phyloP scores from a whole-genome alignment of 2,329 filamentous ascomycete genomes.

The Fusarium clavum region DNA sequence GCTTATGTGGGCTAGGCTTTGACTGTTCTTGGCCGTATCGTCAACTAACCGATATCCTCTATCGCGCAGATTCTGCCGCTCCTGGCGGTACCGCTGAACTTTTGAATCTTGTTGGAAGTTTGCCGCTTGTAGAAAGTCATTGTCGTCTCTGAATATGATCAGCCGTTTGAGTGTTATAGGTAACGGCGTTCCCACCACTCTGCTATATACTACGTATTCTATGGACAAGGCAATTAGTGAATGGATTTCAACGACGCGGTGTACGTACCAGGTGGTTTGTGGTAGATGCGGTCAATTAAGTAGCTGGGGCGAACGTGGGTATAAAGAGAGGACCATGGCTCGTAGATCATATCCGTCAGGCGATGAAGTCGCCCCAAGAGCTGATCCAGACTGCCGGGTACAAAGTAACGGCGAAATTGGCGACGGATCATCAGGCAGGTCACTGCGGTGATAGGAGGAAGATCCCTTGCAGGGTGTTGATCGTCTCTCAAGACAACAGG shows the following conservation, averaged over 20 bases:
- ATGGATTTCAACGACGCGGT: neutral
- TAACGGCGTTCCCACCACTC: neutral
- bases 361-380: neutral
- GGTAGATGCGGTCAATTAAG: neutral
- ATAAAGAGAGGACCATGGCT: neutral
- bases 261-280: neutral
- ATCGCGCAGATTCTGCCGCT: too few species aligned
- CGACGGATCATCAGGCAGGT: constrained; percentile 13
- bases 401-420: neutral
- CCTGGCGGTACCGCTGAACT: neutral
- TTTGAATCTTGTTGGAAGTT: neutral
- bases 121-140: neutral
- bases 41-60: neutral
- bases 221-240: neutral
- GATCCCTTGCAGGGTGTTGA: neutral
- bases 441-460: neutral
- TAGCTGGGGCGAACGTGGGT: neutral
- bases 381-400: neutral
- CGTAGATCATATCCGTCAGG: neutral
- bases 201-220: neutral
- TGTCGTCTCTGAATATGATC: neutral
- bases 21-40: neutral
- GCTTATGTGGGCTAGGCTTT: neutral
- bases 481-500: neutral
- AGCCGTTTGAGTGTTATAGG: neutral